phyloP scores from a whole-genome alignment of 2,329 filamentous ascomycete genomes.

The Colletotrichum tamarilloi region DNA sequence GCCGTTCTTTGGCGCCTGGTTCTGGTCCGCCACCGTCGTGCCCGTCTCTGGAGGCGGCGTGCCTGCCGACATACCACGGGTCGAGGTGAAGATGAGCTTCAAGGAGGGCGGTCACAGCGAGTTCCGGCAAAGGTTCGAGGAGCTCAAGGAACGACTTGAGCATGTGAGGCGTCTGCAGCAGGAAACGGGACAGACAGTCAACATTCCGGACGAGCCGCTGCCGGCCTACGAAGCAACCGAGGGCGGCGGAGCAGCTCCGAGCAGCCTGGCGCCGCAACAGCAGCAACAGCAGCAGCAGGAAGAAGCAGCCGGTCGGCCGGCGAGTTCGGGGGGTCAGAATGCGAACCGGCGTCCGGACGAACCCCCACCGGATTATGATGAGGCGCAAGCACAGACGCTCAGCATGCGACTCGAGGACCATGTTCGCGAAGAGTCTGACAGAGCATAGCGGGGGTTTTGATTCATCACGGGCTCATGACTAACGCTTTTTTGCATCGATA shows the following conservation, averaged over 20 bases:
- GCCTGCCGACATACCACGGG: constrained; percentile 75
- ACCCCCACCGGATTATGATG: constrained; percentile 91
- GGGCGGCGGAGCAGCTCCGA: constrained; percentile 41
- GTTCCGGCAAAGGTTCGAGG: constrained; percentile 84
- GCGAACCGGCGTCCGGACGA: constrained; percentile 67
- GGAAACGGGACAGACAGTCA: constrained; percentile 71
- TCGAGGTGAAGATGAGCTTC: constrained; percentile 89
- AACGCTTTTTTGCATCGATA: constrained; percentile 29
- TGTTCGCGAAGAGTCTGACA: constrained; percentile 78
- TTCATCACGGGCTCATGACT: constrained; percentile 21
- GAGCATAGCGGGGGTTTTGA: constrained; percentile 49
- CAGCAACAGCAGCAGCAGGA: constrained; percentile 8
- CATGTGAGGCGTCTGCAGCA: constrained; percentile 82
- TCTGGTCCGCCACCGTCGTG: constrained; percentile 84
- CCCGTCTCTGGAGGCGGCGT: constrained; percentile 88
- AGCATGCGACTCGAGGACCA: constrained; percentile 73
- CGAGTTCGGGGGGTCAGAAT: constrained; percentile 49
- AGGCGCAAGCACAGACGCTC: constrained; percentile 81
- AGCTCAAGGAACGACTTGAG: constrained; percentile 84
- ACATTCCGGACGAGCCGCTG: constrained; percentile 84
- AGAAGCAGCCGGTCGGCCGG: constrained; percentile 47
- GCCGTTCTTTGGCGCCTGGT: constrained; percentile 93
- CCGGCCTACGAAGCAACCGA: constrained; percentile 82
- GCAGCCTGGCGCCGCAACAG: constrained; percentile 46
- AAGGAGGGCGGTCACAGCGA: constrained; percentile 96